Percentiles rank a stretch among this genome's conserved stretches.
These are phyloP conservation scores for Leishmania martiniquensis DNA, from an alignment of 208 protist genomes.

Conservation along the genomic window DNA sequence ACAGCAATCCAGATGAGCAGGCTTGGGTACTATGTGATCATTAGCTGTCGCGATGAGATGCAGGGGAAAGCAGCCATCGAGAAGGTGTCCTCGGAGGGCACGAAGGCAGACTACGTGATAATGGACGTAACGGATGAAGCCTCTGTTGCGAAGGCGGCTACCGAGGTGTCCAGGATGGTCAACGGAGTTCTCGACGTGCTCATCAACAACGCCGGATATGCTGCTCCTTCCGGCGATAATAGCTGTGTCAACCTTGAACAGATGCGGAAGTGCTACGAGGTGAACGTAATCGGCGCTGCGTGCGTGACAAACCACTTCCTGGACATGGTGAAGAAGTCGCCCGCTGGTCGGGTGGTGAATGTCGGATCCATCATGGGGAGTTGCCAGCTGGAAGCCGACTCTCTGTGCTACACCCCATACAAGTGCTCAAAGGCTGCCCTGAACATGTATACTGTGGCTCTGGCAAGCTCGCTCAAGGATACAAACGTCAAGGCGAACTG, in stretches of 20 bases:
- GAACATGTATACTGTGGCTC: slow-evolving; percentile 86
- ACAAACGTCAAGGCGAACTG: slow-evolving; percentile 68
- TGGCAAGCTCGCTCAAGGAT: slow-evolving; percentile 54
- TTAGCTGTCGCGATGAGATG: slow-evolving; percentile 52
- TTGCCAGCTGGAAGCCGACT: slow-evolving; percentile 20
- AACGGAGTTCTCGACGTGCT: slow-evolving; percentile 59
- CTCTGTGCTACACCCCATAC: slow-evolving; percentile 39
- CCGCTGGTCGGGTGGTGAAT: slow-evolving; percentile 76
- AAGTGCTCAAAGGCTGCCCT: slow-evolving; percentile 73
- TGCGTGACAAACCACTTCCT: slow-evolving; percentile 75
- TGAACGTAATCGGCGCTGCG: slow-evolving; percentile 62
- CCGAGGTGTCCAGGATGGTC: slow-evolving; percentile 37
- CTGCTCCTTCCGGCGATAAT: slow-evolving; percentile 9
- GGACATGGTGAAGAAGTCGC: slow-evolving; percentile 56
- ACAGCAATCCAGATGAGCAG: slow-evolving; percentile 59
- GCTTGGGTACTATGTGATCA: slow-evolving; percentile 65
- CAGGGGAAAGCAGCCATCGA: slow-evolving; percentile 48
- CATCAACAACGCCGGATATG: slow-evolving; percentile 73
- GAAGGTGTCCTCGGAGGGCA: slow-evolving; percentile 33
- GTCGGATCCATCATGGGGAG: slow-evolving; percentile 72
- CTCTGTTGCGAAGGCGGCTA: slow-evolving; percentile 53
- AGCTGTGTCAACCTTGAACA: slow-evolving; percentile 37
- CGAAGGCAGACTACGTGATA: slow-evolving; percentile 39
- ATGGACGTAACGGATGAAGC: slow-evolving; percentile 52
- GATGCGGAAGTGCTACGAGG: slow-evolving; percentile 50